Conservation (phyloP, 805 yeast genomes). For the Kodamaea laetipori region DNA sequence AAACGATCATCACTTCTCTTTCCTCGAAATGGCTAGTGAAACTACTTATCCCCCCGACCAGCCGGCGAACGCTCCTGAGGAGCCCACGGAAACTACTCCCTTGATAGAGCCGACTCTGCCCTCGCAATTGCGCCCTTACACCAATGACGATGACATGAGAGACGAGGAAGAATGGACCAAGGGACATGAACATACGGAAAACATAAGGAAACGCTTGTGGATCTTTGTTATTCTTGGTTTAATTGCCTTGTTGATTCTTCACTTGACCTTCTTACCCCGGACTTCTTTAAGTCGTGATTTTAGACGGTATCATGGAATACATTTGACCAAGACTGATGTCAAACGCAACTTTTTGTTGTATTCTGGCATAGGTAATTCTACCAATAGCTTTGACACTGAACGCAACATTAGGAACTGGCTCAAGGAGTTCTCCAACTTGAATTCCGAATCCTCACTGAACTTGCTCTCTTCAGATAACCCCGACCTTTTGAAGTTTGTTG, state of each 20-base stretch:
- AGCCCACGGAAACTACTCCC: slow-evolving; percentile 6
- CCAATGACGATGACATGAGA: not conserved
- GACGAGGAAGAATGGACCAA: slow-evolving; percentile 8
- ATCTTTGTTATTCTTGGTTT: slow-evolving; percentile 52
- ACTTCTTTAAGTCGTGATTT: slow-evolving; percentile 83
- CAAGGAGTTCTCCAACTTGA: slow-evolving; percentile 28
- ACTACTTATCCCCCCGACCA: not conserved
- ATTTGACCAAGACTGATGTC: slow-evolving; percentile 66
- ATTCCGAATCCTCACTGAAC: slow-evolving; percentile 22
- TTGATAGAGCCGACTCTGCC: not conserved
- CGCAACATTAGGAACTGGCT: slow-evolving; percentile 32
- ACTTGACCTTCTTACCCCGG: slow-evolving; percentile 76
- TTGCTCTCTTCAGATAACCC: slow-evolving; percentile 29
- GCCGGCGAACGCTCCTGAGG: not conserved
- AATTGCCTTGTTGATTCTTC: slow-evolving; percentile 53
- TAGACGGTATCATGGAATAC: slow-evolving; percentile 68
- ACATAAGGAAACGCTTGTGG: slow-evolving; percentile 35
- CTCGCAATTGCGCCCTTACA: not conserved
- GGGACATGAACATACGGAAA: slow-evolving; percentile 1
- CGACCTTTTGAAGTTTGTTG: slow-evolving; percentile 28
- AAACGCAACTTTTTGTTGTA: slow-evolving; percentile 57
- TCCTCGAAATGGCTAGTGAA: not conserved
- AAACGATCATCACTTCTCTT: not conserved
- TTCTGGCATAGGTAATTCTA: slow-evolving; percentile 28
- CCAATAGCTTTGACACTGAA: slow-evolving; percentile 24